Conservation (phyloP, 2,329 filamentous ascomycete species). For the Verticillium albo-atrum region DNA sequence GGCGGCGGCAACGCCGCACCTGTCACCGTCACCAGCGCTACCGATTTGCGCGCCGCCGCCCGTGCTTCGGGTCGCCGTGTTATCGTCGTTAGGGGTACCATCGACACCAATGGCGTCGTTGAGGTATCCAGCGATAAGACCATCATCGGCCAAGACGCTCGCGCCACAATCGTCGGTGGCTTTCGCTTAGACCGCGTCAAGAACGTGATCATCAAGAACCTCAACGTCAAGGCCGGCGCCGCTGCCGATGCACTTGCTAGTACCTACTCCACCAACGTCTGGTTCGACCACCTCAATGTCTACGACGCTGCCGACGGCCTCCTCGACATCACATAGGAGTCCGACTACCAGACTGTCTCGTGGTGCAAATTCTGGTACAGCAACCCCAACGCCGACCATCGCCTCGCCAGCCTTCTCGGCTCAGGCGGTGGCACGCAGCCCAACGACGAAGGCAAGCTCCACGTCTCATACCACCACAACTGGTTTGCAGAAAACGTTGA, state of each 20-base stretch:
- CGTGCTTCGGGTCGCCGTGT: neutral
- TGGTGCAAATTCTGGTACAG: neutral
- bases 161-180: neutral
- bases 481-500: neutral
- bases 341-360: neutral
- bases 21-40: neutral
- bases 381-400: neutral
- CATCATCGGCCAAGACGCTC: neutral
- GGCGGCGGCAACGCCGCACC: too few species aligned
- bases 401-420: neutral
- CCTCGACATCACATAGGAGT: neutral
- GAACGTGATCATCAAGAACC: neutral
- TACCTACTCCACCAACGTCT: neutral
- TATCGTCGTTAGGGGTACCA: neutral
- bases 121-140: neutral
- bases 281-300: neutral
- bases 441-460: neutral
- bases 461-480: neutral
- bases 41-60: neutral
- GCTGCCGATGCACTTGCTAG: neutral
- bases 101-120: neutral
- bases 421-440: neutral
- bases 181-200: neutral
- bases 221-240: neutral
- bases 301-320: neutral